Conservation (phyloP, 2,329 filamentous ascomycete species). For the Furcasterigmium furcatum region DNA sequence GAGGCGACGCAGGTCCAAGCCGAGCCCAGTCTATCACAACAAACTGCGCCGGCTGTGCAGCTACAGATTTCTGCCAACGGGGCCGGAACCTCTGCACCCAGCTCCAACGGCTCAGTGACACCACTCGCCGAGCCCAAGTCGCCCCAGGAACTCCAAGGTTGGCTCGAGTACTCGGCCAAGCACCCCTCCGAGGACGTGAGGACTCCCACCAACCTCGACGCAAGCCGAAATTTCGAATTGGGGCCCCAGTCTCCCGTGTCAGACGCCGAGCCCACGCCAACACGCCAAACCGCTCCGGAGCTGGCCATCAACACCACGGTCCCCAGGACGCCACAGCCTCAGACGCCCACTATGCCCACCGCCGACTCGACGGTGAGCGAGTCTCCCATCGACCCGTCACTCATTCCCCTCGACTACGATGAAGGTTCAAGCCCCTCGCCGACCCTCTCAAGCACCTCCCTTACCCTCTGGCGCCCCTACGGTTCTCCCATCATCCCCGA, state of each 20-base stretch:
- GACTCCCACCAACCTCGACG: not conserved
- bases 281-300: too few relatives aligned
- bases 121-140: too few relatives aligned
- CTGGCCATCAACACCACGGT: not conserved
- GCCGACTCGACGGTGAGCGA: conserved; percentile 1
- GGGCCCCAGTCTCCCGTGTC: too few relatives aligned
- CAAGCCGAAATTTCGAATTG: not conserved
- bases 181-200: not conserved
- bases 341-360: conserved; percentile 1
- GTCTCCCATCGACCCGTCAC: not conserved
- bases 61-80: too few relatives aligned
- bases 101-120: too few relatives aligned
- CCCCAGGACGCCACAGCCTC: not conserved
- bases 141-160: too few relatives aligned
- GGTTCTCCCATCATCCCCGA: not conserved
- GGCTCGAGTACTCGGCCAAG: too few relatives aligned
- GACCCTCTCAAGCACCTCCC: not conserved
- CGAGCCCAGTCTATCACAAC: too few relatives aligned
- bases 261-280: too few relatives aligned
- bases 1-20: too few relatives aligned
- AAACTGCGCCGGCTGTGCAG: too few relatives aligned
- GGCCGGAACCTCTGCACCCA: too few relatives aligned
- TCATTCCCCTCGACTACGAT: not conserved
- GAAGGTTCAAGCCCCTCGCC: not conserved
- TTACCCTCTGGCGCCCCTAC: not conserved